Percentiles rank a stretch among this genome's conserved stretches.
Evolutionary conservation across 805 yeast genomes (phyloP).

Genomic region (Maudiozyma barnettii): DNA sequence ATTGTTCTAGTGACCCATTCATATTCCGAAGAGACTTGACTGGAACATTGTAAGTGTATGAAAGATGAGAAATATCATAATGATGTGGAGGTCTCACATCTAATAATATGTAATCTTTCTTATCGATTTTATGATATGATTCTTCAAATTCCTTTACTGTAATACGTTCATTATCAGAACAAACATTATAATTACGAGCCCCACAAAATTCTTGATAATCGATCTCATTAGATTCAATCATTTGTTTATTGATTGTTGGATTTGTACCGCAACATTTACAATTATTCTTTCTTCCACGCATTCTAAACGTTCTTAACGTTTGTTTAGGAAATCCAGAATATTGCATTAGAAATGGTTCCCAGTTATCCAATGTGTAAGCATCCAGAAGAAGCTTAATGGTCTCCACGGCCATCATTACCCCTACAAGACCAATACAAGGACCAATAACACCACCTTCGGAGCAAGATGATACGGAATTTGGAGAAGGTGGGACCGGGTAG

Average conservation of each 20-base stretch:
- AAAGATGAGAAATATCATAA: conserved; percentile 54
- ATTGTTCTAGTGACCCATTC: conserved; percentile 22
- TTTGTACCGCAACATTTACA: conserved; percentile 59
- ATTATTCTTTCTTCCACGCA: conserved; percentile 53
- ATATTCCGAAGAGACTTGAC: conserved; percentile 36
- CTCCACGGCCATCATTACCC: conserved; percentile 82
- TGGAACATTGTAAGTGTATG: conserved; percentile 55
- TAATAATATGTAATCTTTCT: conserved; percentile 30
- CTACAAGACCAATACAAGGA: conserved; percentile 90
- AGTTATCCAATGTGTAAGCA: conserved; percentile 40
- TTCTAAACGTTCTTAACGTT: conserved; percentile 61
- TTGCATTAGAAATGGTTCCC: conserved; percentile 58
- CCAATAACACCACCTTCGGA: conserved; percentile 93
- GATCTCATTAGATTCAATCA: conserved; percentile 38
- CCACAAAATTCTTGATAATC: conserved; percentile 79
- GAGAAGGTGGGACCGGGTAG: conserved; percentile 84
- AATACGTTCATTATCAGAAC: conserved; percentile 39
- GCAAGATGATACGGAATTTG: conserved; percentile 73
- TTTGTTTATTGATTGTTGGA: conserved; percentile 40
- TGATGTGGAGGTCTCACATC: conserved; percentile 84
- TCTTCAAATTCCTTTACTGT: conserved; percentile 29
- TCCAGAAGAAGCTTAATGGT: conserved; percentile 64
- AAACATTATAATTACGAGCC: conserved; percentile 35
- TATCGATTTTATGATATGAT: conserved; percentile 20
- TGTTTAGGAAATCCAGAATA: conserved; percentile 63